Evolutionary conservation across 2,329 filamentous ascomycete species (phyloP).

Genomic region (Fusarium sp.): DNA sequence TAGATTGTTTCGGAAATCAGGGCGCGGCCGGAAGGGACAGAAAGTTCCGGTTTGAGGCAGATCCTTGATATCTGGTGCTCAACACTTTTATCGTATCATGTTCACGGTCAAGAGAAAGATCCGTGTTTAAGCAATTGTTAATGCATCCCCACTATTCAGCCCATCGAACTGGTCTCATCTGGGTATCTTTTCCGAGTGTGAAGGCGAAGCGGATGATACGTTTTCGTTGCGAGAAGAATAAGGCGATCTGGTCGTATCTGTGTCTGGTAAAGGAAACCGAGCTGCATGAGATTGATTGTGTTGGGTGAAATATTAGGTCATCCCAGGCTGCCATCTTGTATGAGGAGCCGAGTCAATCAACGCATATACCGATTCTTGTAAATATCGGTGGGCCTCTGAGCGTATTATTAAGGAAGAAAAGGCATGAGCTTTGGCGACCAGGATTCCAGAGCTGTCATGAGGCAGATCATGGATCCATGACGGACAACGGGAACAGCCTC

Average conservation of each 20-base stretch:
- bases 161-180: neutral
- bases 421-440: neutral
- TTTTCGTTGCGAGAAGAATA: neutral
- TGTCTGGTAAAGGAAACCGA: neutral
- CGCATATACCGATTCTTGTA: neutral
- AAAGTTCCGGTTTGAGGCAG: conserved; percentile 5
- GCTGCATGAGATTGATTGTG: conserved; percentile 9
- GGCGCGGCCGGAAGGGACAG: neutral
- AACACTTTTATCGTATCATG: conserved; percentile 2
- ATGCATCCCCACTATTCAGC: conserved; percentile 11
- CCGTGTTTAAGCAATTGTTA: conserved; percentile 17
- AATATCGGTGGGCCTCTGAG: conserved; percentile 11
- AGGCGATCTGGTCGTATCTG: conserved; percentile 2
- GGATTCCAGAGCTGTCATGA: conserved; percentile 16
- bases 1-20: conserved; percentile 15
- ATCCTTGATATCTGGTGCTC: neutral
- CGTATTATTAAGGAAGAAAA: neutral
- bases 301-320: neutral
- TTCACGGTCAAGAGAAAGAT: conserved; percentile 6
- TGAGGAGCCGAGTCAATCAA: neutral
- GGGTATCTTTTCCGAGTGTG: conserved; percentile 16
- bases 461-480: conserved; percentile 6
- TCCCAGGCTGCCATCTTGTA: neutral
- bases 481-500: neutral
- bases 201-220: neutral